Evolutionary conservation across 345 rosid species (phyloP), one percentile per base, ranked within the genome.

Genomic region (Euphorbia tirucalli): DNA sequence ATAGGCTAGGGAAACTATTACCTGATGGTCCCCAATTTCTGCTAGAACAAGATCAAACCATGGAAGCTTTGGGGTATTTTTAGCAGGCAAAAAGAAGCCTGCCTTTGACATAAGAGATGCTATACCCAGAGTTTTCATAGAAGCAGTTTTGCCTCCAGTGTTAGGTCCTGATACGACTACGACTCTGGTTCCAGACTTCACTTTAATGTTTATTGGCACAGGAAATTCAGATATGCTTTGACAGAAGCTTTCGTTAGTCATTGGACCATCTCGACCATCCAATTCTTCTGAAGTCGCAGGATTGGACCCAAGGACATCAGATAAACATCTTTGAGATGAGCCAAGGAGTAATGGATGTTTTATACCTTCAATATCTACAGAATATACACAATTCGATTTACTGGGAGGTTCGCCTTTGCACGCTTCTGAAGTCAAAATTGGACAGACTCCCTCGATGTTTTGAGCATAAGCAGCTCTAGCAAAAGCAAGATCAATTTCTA

Each of bases 11-110:
- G 31, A 75, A 77, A 58, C 74, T 58, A 52, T 76, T 93, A 93
- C 98, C 98, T 94, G 98, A 44, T 85, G 89, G 78, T 94, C 98
- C 72, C 98, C 98, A 32, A 94, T 87, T 75, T 92, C 97, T 70
- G 96, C 95, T 5, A 94, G 85, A 84, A 94, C 83, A 80, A 89
- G 83, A 89, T 92, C 93, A 77, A 94, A 94, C 97, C 98, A 94
- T n/a, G 95, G 98, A 78, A 94, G 77, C 74, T 82, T 84, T 18
- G 97, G 97, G 61, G 60, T 65, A 66, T 78, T 87, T 85, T 83
- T 88, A 70, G 95, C 93, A 65, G 98, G 97, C 78, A 92, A 79
- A 85, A 83, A 94, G 83, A 90, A 80, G 68, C 98, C 97, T 22
- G 98, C 93, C 75, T 92, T 94, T 0, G 96, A 90, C 97, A 92